phyloP scores from a whole-genome alignment of 495 filamentous ascomycete genomes.

The Penicillium salamii region DNA sequence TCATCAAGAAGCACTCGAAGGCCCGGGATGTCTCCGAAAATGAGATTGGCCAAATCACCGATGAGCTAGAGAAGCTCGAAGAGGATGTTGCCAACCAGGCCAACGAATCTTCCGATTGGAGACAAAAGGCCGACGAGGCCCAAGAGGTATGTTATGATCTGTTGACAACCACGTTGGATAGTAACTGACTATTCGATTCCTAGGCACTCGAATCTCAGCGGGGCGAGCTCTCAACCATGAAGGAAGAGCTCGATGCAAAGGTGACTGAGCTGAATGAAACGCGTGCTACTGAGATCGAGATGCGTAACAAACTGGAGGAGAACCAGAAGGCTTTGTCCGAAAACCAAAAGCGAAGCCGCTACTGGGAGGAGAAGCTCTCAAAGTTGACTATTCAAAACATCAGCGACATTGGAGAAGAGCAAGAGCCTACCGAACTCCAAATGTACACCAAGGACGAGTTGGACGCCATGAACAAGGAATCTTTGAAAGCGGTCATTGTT shows the following conservation, averaged over 20 bases:
- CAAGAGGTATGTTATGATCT: conserved; percentile 54
- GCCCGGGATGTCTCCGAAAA: conserved; percentile 68
- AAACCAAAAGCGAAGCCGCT: conserved; percentile 76
- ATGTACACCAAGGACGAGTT: conserved; percentile 88
- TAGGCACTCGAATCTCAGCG: conserved; percentile 72
- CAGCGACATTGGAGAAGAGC: conserved; percentile 62
- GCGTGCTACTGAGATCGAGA: conserved; percentile 89
- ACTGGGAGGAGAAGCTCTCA: conserved; percentile 85
- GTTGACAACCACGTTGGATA: neutral
- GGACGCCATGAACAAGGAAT: conserved; percentile 85
- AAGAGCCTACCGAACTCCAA: conserved; percentile 60
- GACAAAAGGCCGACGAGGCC: conserved; percentile 77
- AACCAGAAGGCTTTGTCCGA: conserved; percentile 86
- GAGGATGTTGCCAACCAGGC: conserved; percentile 74
- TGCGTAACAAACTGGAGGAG: conserved; percentile 94
- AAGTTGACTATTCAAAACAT: conserved; percentile 76
- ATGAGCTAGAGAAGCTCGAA: conserved; percentile 72
- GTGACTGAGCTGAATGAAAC: conserved; percentile 85
- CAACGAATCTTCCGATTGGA: conserved; percentile 67
- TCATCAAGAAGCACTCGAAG: conserved; percentile 81
- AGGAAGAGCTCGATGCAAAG: conserved; percentile 83
- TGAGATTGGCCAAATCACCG: conserved; percentile 67
- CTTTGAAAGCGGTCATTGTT: conserved; percentile 83
- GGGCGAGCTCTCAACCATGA: conserved; percentile 72
- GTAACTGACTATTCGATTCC: conserved; percentile 9